Percentiles rank a stretch among this genome's conserved stretches.
Evolutionary conservation across 2,329 filamentous ascomycete genomes (phyloP).

Genomic region (Aciculosporium take): DNA sequence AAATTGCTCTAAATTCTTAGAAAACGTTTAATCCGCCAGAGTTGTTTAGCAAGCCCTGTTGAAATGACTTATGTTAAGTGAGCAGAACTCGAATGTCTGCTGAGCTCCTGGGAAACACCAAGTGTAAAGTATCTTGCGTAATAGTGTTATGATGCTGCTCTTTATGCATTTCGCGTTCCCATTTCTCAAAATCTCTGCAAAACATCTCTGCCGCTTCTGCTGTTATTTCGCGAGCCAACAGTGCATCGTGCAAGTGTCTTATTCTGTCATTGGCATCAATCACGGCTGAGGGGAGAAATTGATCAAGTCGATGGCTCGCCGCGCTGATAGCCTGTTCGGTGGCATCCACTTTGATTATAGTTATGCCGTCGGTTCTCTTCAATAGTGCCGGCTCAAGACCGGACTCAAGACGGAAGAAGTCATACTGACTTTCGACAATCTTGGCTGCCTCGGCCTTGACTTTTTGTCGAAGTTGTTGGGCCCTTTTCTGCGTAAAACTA

Average conservation of each 20-base stretch:
- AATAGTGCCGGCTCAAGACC: slow-evolving; percentile 53
- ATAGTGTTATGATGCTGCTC: slow-evolving; percentile 21
- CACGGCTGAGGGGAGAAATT: slow-evolving; percentile 81
- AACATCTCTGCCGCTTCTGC: slow-evolving; percentile 74
- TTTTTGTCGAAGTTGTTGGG: slow-evolving; percentile 39
- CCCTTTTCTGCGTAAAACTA: slow-evolving; percentile 46
- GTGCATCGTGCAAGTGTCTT: slow-evolving; percentile 56
- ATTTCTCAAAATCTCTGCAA: slow-evolving; percentile 63
- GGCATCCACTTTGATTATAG: slow-evolving; percentile 26
- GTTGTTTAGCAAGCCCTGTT: no score
- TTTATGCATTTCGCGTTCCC: slow-evolving; percentile 35
- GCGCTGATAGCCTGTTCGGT: slow-evolving; percentile 39
- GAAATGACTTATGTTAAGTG: no score
- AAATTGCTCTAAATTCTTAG: no score
- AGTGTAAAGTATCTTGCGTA: slow-evolving; percentile 15
- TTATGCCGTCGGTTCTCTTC: slow-evolving; percentile 27
- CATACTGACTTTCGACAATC: slow-evolving; percentile 54
- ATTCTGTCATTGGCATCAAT: slow-evolving; percentile 84
- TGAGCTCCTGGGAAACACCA: slow-evolving; percentile 42
- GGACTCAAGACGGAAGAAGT: slow-evolving; percentile 60
- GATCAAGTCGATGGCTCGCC: slow-evolving; percentile 66
- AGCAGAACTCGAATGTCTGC: slow-evolving; percentile 46
- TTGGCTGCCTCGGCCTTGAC: slow-evolving; percentile 40
- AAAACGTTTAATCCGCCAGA: no score
- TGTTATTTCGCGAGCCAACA: slow-evolving; percentile 59